Base-by-base conservation (phyloP, 805 yeast genomes). In the Nakazawaea wyomingensis region DNA sequence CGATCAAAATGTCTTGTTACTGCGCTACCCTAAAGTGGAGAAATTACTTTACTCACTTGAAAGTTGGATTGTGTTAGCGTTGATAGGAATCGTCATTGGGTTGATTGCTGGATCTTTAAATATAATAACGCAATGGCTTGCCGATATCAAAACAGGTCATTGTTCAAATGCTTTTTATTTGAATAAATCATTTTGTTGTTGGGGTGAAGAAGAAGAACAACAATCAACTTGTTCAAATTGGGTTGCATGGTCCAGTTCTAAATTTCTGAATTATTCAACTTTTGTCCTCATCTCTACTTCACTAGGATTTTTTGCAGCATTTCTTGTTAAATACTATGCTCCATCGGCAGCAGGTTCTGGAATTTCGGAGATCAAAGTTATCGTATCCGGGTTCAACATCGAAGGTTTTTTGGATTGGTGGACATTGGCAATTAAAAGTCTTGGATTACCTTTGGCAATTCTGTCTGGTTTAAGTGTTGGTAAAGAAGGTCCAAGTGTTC, bases 261-360 rank as follows among this genome's bases (percentile, higher is more conserved):
- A 64, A 0, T 36, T 71, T 0, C 50, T 71, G 6, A 71, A 78
- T 38, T 91, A 86, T 54, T 1, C 76, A 1, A 55, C 76, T 0
- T 91, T 81, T 54, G 70, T 87, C 3, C 7, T 65, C 0, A 61
- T 82, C 1, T 83, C 95, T 4, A 63, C 80, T 0, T 13, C 66
- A 0, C 80, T 91, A 52, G 85, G 93, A 3, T 59, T 71, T 7
- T 50, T 71, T 9, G 81, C 96, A 1, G 87, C 91, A 0, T 57
- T 71, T 11, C 56, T 89, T 28, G 96, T 95, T 36, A 70, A 77
- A 50, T 59, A 60, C 11, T 80, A 78, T 51, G 90, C 96, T 0
- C 96, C 96, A 1, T 71, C 81, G 41, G 98, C 99, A 2, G 95
- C 98, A 1, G 99, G 99, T 0, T 85, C 96, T 5, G 99, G 99